Conservation (phyloP, 1,284 basidiomycete genomes). For the Melampsora americana region DNA sequence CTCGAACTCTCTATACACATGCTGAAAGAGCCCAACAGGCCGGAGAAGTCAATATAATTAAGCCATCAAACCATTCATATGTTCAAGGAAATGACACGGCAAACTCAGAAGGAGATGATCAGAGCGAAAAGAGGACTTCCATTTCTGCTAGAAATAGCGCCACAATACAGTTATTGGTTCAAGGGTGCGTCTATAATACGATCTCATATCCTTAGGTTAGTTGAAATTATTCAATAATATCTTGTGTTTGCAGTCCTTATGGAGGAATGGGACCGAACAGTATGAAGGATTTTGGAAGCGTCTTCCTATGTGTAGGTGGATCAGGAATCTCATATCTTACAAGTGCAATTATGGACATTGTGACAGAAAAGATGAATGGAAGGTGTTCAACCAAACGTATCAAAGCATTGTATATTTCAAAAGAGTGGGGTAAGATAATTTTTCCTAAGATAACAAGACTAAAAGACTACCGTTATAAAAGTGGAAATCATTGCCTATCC, state of each 20-base stretch:
- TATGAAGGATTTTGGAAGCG: slow-evolving; percentile 24
- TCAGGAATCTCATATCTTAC: slow-evolving; percentile 32
- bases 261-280: slow-evolving; percentile 36
- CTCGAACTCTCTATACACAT: slow-evolving; percentile 31
- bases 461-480: background rate
- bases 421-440: slow-evolving; percentile 40
- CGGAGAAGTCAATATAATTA: background rate
- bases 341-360: slow-evolving; percentile 15
- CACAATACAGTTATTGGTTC: slow-evolving; percentile 16
- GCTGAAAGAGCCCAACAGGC: slow-evolving; percentile 20
- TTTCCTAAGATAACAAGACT: background rate
- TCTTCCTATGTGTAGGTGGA: slow-evolving; percentile 34
- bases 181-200: slow-evolving; percentile 4
- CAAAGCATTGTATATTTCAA: slow-evolving; percentile 17
- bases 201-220: background rate
- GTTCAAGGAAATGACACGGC: background rate
- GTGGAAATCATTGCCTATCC: background rate
- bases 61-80: background rate
- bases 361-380: slow-evolving; percentile 9
- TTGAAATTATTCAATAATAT: background rate
- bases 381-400: slow-evolving; percentile 11
- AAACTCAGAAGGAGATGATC: background rate
- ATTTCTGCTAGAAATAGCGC: slow-evolving; percentile 9
- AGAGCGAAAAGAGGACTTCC: background rate
- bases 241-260: slow-evolving; percentile 28